phyloP scores from a whole-genome alignment of 768 basidiomycete species.

The Gymnopilus junonius region DNA sequence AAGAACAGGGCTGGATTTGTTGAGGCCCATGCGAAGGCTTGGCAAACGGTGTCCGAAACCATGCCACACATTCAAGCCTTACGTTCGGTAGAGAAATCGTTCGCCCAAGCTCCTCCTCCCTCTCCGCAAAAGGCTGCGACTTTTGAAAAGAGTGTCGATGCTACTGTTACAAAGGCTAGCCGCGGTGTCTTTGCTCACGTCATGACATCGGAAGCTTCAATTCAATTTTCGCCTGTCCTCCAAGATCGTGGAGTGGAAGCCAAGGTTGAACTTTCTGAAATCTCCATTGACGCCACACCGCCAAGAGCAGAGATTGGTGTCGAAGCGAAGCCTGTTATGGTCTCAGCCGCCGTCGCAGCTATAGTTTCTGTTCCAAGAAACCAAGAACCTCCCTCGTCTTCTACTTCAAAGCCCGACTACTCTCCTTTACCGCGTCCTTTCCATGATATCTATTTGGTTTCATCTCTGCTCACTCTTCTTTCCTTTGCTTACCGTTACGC shows the following conservation, averaged over 20 bases:
- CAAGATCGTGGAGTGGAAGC: conserved; percentile 40
- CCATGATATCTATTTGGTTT: conserved; percentile 36
- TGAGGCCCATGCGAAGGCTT: conserved; percentile 67
- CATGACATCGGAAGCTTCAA: conserved; percentile 31
- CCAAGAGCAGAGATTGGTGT: conserved; percentile 45
- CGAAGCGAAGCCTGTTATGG: conserved; percentile 55
- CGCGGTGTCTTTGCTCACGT: conserved; percentile 37
- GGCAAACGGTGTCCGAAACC: conserved; percentile 71
- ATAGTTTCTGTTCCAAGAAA: conserved; percentile 15
- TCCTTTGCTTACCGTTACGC: conserved; percentile 54
- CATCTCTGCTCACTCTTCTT: conserved; percentile 47
- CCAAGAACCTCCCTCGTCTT: background rate
- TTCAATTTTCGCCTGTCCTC: conserved; percentile 42
- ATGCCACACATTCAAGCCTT: conserved; percentile 76
- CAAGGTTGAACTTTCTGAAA: conserved; percentile 32
- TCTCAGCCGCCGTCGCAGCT: conserved; percentile 52
- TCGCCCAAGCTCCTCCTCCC: conserved; percentile 25
- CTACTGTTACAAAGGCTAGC: conserved; percentile 35
- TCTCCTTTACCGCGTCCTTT: conserved; percentile 19
- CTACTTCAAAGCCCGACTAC: conserved; percentile 18
- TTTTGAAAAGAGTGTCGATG: conserved; percentile 53
- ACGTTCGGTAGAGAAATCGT: conserved; percentile 63
- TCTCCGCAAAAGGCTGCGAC: conserved; percentile 27
- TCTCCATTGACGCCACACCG: conserved; percentile 56
- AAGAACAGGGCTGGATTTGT: conserved; percentile 73